Percentiles rank a stretch among this genome's conserved stretches.
Evolutionary conservation across 306 rosid species (phyloP).

Genomic region (Mimosa bimucronata): DNA sequence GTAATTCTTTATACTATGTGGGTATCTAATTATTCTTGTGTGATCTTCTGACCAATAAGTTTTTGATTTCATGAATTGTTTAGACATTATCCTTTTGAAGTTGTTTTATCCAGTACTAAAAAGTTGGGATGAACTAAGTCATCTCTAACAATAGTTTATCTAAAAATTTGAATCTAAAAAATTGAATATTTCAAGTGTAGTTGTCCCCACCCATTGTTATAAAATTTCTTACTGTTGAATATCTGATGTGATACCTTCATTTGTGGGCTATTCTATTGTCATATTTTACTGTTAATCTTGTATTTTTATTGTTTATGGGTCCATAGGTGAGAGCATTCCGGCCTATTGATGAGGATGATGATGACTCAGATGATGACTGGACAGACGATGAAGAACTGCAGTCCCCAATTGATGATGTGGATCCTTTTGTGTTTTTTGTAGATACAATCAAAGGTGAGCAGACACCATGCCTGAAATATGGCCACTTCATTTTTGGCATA

Average conservation of each 20-base stretch:
- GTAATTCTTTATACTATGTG: not conserved
- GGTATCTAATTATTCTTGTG: slow-evolving; percentile 2
- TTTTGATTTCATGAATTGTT: slow-evolving; percentile 5
- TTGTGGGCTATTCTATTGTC: not conserved
- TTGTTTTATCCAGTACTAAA: not conserved
- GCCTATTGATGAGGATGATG: slow-evolving; percentile 62
- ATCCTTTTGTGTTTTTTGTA: slow-evolving; percentile 88
- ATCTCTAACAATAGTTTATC: not conserved
- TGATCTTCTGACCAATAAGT: not conserved
- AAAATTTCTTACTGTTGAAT: not conserved
- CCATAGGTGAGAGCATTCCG: slow-evolving; percentile 82
- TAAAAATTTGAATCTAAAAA: not conserved
- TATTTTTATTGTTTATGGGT: slow-evolving; percentile 23
- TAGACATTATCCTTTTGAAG: slow-evolving; percentile 12
- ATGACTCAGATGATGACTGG: slow-evolving; percentile 84
- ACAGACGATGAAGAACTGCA: slow-evolving; percentile 97
- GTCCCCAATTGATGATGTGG: slow-evolving; percentile 97
- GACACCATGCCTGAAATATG: not conserved
- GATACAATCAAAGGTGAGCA: slow-evolving; percentile 78
- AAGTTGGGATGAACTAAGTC: not conserved
- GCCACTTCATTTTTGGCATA: slow-evolving; percentile 1
- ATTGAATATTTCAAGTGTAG: not conserved
- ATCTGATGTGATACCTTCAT: not conserved
- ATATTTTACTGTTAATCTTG: slow-evolving; percentile 7
- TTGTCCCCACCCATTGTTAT: not conserved